phyloP scores from a whole-genome alignment of 2,329 filamentous ascomycete genomes.

The Rutstroemia sp. region DNA sequence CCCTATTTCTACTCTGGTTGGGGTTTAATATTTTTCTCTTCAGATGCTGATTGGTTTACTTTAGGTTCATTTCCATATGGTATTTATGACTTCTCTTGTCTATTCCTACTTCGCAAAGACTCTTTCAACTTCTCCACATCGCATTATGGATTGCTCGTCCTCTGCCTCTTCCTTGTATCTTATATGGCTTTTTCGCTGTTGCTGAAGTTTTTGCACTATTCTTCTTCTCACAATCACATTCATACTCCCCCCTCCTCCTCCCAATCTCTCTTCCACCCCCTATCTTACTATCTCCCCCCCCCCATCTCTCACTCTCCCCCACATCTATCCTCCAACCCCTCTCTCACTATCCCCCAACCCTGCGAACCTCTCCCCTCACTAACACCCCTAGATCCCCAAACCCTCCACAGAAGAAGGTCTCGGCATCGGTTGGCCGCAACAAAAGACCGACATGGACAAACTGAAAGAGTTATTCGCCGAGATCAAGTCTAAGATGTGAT shows the following conservation, averaged over 20 bases:
- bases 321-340: not conserved
- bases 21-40: too few species aligned
- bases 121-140: too few species aligned
- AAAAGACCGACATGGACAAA: conserved; percentile 70
- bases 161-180: not conserved
- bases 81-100: conserved; percentile 31
- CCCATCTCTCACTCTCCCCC: not conserved
- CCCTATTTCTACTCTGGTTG: not conserved
- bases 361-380: not conserved
- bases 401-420: conserved; percentile 77
- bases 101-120: too few species aligned
- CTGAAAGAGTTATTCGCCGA: conserved; percentile 75
- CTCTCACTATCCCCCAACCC: too few species aligned
- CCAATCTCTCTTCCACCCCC: not conserved
- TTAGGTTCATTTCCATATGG: conserved; percentile 90
- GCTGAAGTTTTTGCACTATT: too few species aligned
- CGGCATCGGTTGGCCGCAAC: conserved; percentile 70
- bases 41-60: not conserved
- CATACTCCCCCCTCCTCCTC: not conserved
- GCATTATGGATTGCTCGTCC: not conserved
- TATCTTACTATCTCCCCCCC: too few species aligned
- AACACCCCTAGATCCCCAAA: conserved; percentile 72
- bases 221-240: too few species aligned
- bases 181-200: not conserved
- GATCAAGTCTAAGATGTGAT: conserved; percentile 81